Conservation (phyloP, 768 basidiomycete genomes). For the Suillus americanus region DNA sequence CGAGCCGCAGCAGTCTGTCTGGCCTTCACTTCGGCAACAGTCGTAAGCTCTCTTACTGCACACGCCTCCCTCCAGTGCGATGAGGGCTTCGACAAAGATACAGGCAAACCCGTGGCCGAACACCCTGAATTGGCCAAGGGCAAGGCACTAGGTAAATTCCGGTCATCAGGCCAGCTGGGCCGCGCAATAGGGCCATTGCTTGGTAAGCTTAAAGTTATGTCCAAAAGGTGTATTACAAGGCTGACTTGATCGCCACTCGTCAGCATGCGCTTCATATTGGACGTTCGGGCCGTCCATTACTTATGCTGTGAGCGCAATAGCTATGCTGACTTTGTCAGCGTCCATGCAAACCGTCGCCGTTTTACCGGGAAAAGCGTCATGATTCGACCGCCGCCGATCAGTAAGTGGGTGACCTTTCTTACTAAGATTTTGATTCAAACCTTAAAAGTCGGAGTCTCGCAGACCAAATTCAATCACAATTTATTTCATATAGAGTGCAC, state of each 20-base stretch:
- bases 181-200: conserved; percentile 89
- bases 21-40: conserved; percentile 94
- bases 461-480: no score
- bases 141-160: conserved; percentile 78
- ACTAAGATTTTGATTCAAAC: not conserved
- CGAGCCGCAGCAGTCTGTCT: conserved; percentile 78
- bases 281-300: conserved; percentile 80
- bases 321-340: conserved; percentile 60
- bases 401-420: not conserved
- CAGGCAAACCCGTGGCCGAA: conserved; percentile 52
- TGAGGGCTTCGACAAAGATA: conserved; percentile 58
- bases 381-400: conserved; percentile 7
- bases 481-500: no score
- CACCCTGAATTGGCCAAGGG: conserved; percentile 81
- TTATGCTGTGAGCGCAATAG: conserved; percentile 62
- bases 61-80: conserved; percentile 91
- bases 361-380: conserved; percentile 8
- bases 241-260: conserved; percentile 1
- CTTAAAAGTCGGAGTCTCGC: not conserved
- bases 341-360: conserved; percentile 53
- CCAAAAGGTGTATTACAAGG: conserved; percentile 14
- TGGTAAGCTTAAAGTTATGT: conserved; percentile 46
- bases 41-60: conserved; percentile 91
- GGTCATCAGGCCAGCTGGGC: conserved; percentile 93
- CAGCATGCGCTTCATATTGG: conserved; percentile 88